A percentile compares a stretch with the other conserved stretches of the same genome.
These are phyloP conservation scores for Monosporascus sp. DNA, from an alignment of 2,329 filamentous ascomycete genomes.

Conservation along the genomic window DNA sequence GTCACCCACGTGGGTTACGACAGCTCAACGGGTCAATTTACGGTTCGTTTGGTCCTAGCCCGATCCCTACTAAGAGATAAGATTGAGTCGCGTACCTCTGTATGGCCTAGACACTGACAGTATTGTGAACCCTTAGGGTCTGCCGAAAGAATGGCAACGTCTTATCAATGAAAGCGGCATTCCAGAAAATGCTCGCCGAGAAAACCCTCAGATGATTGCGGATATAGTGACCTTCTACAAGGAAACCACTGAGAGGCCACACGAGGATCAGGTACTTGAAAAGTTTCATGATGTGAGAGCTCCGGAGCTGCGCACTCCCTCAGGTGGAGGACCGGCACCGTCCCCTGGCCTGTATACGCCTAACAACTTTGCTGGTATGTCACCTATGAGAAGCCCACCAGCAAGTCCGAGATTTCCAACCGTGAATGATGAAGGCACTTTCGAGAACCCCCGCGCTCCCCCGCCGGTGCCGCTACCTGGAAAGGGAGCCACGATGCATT, in stretches of 20 bases:
- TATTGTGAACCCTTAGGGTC: conserved; percentile 53
- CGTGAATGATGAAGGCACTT: conserved; percentile 84
- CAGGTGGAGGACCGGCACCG: conserved; percentile 37
- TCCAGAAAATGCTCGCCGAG: conserved; percentile 89
- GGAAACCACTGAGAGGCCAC: conserved; percentile 75
- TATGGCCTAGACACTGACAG: conserved; percentile 1
- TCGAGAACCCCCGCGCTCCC: conserved; percentile 91
- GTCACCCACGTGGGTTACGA: conserved; percentile 98
- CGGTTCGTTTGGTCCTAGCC: conserved; percentile 52
- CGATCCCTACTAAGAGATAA: not conserved
- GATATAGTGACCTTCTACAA: conserved; percentile 97
- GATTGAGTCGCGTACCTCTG: conserved; percentile 1
- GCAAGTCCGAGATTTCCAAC: conserved; percentile 79
- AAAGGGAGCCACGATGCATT: conserved; percentile 35
- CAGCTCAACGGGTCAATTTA: conserved; percentile 93
- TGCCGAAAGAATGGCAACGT: conserved; percentile 97
- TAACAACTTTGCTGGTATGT: conserved; percentile 49
- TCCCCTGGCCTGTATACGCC: conserved; percentile 50
- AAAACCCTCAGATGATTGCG: conserved; percentile 92
- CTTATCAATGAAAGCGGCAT: conserved; percentile 94
- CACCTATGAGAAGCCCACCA: conserved; percentile 68
- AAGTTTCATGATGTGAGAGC: conserved; percentile 88
- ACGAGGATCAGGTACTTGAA: conserved; percentile 86
- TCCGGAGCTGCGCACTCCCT: conserved; percentile 41
- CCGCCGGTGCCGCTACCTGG: conserved; percentile 72